Base-by-base conservation (phyloP, 306 rosid species). In the Senna tora region DNA sequence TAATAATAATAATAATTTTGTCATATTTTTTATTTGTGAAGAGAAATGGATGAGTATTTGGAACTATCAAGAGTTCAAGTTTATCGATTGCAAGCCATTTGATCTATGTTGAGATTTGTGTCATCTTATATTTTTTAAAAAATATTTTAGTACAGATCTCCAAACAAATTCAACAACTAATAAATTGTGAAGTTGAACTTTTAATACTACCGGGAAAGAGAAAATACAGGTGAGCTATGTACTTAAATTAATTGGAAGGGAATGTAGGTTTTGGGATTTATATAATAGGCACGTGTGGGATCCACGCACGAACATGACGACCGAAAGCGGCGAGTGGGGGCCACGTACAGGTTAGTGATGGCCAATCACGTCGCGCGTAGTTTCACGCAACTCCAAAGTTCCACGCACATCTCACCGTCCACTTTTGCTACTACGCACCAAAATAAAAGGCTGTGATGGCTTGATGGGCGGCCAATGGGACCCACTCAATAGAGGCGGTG, bases 401-500 rank as follows among this genome's bases (percentile, higher is more conserved):
- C 0, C 9, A 5, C 32, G 0, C 69, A 0, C 54, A 7, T 43
- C 4, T 12, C 20, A 22, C 54, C 69, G 69, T 22, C 69, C 69
- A 21, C 20, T 22, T 25, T 54, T 11, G n/a, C 33, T 0, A 2
- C 19, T 14, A 19, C 0, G 7, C 4, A 19, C 1, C 0, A 16
- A 19, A 20, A 52, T 21, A 2, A 2, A 20, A 2, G 11, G 25
- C 17, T 4, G n/a, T n/a, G n/a, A n/a, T n/a, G n/a, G n/a, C n/a
- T n/a, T n/a, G 21, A 3, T 12, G 69, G 54, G 2, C 20, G 69
- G 53, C 54, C 69, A 14, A 14, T 13, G 54, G 39, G 38, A 13
- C 38, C 69, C 54, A 64, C 52, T 39, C 17, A 13, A 21, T 14
- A 1, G 54, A 22, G 69, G 36, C 38, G 69, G 69, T 41, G 53